These are phyloP conservation scores for Aquilaria agallochum DNA, from an alignment of 441 rosid species.

Conservation along the genomic window DNA sequence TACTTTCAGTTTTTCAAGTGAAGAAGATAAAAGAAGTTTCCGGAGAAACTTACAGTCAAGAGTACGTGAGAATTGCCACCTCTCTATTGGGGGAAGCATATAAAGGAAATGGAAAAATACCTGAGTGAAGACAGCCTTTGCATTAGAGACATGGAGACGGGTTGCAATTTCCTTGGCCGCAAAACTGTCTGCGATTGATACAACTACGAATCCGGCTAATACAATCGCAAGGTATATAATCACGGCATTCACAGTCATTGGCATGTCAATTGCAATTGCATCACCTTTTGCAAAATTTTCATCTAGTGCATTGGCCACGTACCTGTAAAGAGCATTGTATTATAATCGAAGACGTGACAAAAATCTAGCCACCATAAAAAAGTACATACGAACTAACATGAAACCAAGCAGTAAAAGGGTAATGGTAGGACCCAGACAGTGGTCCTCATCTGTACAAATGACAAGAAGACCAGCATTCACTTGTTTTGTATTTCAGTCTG, in stretches of 20 bases:
- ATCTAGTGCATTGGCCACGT: slow-evolving; percentile 75
- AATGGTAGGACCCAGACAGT: too few species aligned
- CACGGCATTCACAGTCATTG: slow-evolving; percentile 81
- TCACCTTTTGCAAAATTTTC: slow-evolving; percentile 65
- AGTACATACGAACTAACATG: too few species aligned
- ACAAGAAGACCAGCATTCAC: too few species aligned
- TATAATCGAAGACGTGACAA: too few species aligned
- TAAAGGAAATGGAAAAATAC: slow-evolving; percentile 22
- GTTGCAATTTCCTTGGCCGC: slow-evolving; percentile 79
- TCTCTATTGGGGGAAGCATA: neutral
- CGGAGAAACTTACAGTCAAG: too few species aligned
- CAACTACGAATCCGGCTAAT: slow-evolving; percentile 70
- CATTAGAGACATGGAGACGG: slow-evolving; percentile 66
- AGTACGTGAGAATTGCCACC: too few species aligned
- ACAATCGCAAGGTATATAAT: slow-evolving; percentile 76
- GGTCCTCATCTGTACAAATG: too few species aligned
- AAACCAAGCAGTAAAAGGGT: too few species aligned
- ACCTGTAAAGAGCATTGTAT: slow-evolving; percentile 30
- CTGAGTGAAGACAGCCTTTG: slow-evolving; percentile 89
- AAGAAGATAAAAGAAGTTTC: neutral
- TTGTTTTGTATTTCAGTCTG: too few species aligned
- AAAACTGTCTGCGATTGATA: slow-evolving; percentile 93
- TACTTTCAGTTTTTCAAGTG: neutral
- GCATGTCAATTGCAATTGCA: slow-evolving; percentile 87
- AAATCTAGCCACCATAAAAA: too few species aligned